Base-by-base conservation (phyloP, 805 yeast species). In the Brettanomyces naardenensis region DNA sequence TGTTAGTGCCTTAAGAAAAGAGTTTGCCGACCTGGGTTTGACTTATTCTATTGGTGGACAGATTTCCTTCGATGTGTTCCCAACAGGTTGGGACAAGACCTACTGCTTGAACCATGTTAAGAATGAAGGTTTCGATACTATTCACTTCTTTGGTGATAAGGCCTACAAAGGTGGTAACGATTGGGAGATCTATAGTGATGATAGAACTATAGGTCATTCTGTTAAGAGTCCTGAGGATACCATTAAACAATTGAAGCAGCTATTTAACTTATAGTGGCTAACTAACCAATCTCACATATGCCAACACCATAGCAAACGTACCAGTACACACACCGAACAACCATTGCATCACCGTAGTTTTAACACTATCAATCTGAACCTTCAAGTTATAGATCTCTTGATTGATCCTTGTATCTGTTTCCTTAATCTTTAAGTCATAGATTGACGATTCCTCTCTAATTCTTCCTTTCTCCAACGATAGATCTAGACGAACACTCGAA, bases 41-140 rank as follows among this genome's bases (percentile, higher is more conserved):
- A 90, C 97, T 50, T 92, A 83, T 75, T 92, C 98, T 43, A 92
- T 92, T 49, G 99, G 99, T 65, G 99, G 99, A 53, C 97, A 92
- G 75, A 92, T 92, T 63, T 90, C 97, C 26, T 92, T 92, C 56
- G 99, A 92, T 58, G 97, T 92, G 47, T 92, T 92, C 90, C 99
- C 99, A 71, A 86, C 96, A 47, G 98, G 99, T 59, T 92, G 99
- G 99, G 99, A 92, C 68, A 92, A 92, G 78, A 92, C 99, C 45
- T 92, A 90, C 72, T 86, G 95, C 66, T 76, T 92, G 61, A 88
- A 82, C 66, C 98, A 90, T 66, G 89, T 92, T 53, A 86, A 68
- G 55, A 64, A 71, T 43, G 96, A 90, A 66, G 78, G 82, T 48
- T 92, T 89, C 70, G 72, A 78, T 56, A 73, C 77, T 53, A 87